Base-by-base conservation (phyloP, 148 eudicot genomes). In the Chenopodium berlandieri region DNA sequence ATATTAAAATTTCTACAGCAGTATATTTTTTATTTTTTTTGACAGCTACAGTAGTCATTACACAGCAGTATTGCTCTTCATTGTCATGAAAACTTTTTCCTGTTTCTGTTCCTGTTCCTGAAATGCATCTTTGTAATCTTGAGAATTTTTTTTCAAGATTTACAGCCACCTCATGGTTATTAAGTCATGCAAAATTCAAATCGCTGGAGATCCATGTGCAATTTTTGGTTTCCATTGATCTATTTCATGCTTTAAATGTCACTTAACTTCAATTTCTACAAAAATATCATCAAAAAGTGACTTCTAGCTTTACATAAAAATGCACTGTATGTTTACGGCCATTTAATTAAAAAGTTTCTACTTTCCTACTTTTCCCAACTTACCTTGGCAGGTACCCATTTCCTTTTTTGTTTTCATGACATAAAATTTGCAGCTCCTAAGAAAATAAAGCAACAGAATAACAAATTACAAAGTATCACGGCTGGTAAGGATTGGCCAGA, bases 401-500 rank as follows among this genome's bases (percentile, higher is more conserved):
- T 31, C 22, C 37, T n/a, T 34, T 23, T 37, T 13, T 34, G 34
- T 72, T 20, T 22, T 40, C 54, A 8, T 23, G 58, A 6, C 47
- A 46, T 9, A 40, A 9, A 46, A 58, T 11, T n/a, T 32, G 8
- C 20, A 47, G 52, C 30, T 20, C 30, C 23, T 72, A 71, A 75
- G n/a, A 13, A 75, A 48, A 56, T 56, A 56, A 56, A 14, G 7
- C 34, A 22, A 47, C 4, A n/a, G 10, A 46, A 31, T 75, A 66
- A 64, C 27, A 44, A 70, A 17, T 76, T 6, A 40, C 11, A 66
- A 67, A 70, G 58, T 34, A 75, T 58, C 17, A 31, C 12, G 63
- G 80, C 34, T 23, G 31, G 37, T 72, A 67, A 32, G 22, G 80
- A 73, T 56, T 78, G 76, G 78, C 37, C 64, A 76, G 68, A 20